phyloP scores from a whole-genome alignment of 2,329 filamentous ascomycete genomes.

The Aquanectria penicillioides region DNA sequence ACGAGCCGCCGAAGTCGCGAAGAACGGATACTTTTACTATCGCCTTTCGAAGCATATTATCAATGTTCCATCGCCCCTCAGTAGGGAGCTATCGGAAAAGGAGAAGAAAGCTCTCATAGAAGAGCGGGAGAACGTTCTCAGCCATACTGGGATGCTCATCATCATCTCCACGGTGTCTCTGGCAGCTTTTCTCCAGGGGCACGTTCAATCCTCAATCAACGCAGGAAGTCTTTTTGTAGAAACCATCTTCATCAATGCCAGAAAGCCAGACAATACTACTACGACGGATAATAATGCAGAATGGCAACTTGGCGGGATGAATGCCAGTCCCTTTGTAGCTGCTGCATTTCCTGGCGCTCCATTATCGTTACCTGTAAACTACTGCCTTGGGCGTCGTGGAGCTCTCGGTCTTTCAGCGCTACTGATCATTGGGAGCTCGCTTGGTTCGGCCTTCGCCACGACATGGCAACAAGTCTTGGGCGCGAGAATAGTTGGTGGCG shows the following conservation, averaged over 20 bases:
- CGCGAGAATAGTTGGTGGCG: constrained; percentile 38
- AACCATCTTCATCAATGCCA: constrained; percentile 25
- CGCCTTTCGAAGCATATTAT: no score
- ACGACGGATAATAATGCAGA: neutral
- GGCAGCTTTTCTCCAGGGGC: constrained; percentile 54
- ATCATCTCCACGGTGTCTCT: constrained; percentile 49
- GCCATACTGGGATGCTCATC: constrained; percentile 28
- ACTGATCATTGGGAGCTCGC: constrained; percentile 50
- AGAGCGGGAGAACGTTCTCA: constrained; percentile 10
- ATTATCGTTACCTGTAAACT: constrained; percentile 50
- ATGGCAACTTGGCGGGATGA: constrained; percentile 46
- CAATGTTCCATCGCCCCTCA: no score
- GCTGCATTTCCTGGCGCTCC: constrained; percentile 49
- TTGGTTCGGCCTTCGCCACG: constrained; percentile 46
- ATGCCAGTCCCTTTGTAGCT: constrained; percentile 49
- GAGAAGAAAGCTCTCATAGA: neutral
- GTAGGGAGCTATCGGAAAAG: neutral
- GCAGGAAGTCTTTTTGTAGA: constrained; percentile 46
- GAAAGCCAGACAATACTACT: neutral
- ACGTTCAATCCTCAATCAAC: constrained; percentile 54
- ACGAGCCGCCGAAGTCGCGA: no score
- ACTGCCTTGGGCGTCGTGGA: constrained; percentile 50
- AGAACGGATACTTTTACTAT: no score
- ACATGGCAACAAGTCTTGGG: constrained; percentile 46
- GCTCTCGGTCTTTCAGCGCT: constrained; percentile 50